Evolutionary conservation across 2,329 filamentous ascomycete genomes (phyloP).

Genomic region (Macroventuria anomochaeta): DNA sequence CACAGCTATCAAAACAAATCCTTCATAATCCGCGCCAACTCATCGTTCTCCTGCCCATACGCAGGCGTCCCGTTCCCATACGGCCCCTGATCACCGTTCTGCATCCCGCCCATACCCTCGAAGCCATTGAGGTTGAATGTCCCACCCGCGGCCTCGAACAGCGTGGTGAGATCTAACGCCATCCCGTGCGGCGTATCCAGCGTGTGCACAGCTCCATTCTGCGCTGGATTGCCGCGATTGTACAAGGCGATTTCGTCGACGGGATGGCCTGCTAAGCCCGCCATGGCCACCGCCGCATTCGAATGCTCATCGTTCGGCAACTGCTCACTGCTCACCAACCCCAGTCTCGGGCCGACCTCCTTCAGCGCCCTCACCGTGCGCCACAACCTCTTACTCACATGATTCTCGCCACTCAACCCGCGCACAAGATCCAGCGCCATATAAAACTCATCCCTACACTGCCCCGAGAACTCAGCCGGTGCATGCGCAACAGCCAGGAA

Average conservation of each 20-base stretch:
- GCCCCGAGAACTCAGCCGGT: slow-evolving; percentile 71
- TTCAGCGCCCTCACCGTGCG: slow-evolving; percentile 73
- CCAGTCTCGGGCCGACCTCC: slow-evolving; percentile 73
- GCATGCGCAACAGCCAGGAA: slow-evolving; percentile 80
- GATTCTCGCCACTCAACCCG: slow-evolving; percentile 73
- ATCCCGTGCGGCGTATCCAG: slow-evolving; percentile 64
- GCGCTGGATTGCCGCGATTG: slow-evolving; percentile 38
- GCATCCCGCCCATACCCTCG: slow-evolving; percentile 38
- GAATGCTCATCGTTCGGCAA: slow-evolving; percentile 63
- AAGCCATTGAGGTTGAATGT: slow-evolving; percentile 41
- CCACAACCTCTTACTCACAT: slow-evolving; percentile 76
- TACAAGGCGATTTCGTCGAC: slow-evolving; percentile 58
- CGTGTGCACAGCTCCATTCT: neutral
- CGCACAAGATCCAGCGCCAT: slow-evolving; percentile 77
- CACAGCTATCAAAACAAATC: slow-evolving; percentile 63
- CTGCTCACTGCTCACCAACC: slow-evolving; percentile 58
- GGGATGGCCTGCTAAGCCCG: slow-evolving; percentile 67
- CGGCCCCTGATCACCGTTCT: slow-evolving; percentile 45
- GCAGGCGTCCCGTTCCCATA: slow-evolving; percentile 38
- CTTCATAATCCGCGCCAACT: slow-evolving; percentile 64
- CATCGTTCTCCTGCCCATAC: slow-evolving; percentile 65
- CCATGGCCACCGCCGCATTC: slow-evolving; percentile 69
- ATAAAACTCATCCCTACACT: slow-evolving; percentile 78
- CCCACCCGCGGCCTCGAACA: slow-evolving; percentile 69
- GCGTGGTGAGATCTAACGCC: slow-evolving; percentile 67